Percentiles rank a stretch among this genome's conserved stretches.
Evolutionary conservation across 208 protist genomes (phyloP).

Genomic region (Leishmania tarentolae): DNA sequence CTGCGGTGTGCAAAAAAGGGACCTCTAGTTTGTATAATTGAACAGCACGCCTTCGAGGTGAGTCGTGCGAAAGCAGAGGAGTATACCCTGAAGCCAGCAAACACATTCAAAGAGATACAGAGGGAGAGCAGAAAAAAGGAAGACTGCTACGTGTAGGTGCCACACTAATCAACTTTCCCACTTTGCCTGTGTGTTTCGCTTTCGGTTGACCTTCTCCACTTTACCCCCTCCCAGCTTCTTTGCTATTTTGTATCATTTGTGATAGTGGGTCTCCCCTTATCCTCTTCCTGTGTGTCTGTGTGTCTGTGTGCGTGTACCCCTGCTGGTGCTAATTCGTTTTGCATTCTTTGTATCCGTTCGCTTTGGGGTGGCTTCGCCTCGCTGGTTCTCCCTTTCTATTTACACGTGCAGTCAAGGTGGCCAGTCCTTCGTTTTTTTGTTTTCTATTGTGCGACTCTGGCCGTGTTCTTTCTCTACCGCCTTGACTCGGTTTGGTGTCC

Average conservation of each 20-base stretch:
- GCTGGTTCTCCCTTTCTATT: background rate
- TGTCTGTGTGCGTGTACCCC: background rate
- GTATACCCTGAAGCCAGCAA: too few species aligned
- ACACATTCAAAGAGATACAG: background rate
- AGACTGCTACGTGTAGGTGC: background rate
- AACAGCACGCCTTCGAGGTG: too few species aligned
- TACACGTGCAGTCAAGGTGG: too few species aligned
- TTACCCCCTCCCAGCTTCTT: constrained; percentile 5
- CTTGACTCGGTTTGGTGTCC: background rate
- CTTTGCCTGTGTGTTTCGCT: background rate
- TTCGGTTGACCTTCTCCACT: constrained; percentile 4
- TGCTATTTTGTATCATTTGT: background rate
- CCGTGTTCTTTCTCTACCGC: background rate
- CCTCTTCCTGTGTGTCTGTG: background rate
- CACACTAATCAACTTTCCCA: background rate
- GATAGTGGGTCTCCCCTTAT: background rate
- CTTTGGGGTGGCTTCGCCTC: background rate
- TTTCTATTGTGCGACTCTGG: background rate
- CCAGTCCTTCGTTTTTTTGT: too few species aligned
- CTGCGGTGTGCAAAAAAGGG: background rate
- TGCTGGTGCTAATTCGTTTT: background rate
- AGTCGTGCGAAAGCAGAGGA: too few species aligned
- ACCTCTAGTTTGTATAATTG: background rate
- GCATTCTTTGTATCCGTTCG: background rate
- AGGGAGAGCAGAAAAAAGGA: background rate